phyloP scores from a whole-genome alignment of 345 rosid genomes.

The Eucalyptus sideroxylon region DNA sequence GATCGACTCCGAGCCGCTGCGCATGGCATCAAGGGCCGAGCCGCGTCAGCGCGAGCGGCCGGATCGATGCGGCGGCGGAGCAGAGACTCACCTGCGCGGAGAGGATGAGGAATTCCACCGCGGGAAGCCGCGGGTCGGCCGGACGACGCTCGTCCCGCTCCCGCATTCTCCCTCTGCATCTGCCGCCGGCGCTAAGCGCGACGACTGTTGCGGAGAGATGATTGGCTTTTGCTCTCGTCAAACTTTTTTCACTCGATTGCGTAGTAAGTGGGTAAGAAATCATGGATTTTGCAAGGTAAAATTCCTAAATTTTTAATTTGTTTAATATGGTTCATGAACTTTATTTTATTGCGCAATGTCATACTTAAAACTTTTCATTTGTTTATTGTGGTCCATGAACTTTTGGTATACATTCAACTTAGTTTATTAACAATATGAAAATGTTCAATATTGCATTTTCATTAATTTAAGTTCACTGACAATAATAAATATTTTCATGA shows the following conservation, averaged over 20 bases:
- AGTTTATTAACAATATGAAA: too few relatives aligned
- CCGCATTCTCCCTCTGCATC: background rate
- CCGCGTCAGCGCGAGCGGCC: background rate
- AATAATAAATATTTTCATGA: too few relatives aligned
- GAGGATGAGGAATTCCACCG: conserved; percentile 26
- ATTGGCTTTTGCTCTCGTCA: background rate
- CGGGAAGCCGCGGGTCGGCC: background rate
- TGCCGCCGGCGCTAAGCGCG: background rate
- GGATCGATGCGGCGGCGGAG: background rate
- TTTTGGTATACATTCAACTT: too few relatives aligned
- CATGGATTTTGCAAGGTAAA: background rate
- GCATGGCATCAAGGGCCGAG: too few relatives aligned
- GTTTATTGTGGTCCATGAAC: too few relatives aligned
- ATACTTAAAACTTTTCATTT: too few relatives aligned
- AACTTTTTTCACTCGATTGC: background rate
- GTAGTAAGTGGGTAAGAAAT: background rate
- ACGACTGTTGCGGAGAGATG: background rate
- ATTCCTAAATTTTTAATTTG: too few relatives aligned
- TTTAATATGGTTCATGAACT: too few relatives aligned
- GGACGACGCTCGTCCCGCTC: background rate
- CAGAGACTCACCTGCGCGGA: conserved; percentile 20
- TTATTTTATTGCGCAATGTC: too few relatives aligned
- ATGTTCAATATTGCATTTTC: too few relatives aligned
- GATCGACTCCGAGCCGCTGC: conserved; percentile 44
- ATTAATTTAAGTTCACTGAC: too few relatives aligned